These are phyloP conservation scores for Diaporthe australafricana DNA, from an alignment of 2,329 filamentous ascomycete genomes.

Conservation along the genomic window DNA sequence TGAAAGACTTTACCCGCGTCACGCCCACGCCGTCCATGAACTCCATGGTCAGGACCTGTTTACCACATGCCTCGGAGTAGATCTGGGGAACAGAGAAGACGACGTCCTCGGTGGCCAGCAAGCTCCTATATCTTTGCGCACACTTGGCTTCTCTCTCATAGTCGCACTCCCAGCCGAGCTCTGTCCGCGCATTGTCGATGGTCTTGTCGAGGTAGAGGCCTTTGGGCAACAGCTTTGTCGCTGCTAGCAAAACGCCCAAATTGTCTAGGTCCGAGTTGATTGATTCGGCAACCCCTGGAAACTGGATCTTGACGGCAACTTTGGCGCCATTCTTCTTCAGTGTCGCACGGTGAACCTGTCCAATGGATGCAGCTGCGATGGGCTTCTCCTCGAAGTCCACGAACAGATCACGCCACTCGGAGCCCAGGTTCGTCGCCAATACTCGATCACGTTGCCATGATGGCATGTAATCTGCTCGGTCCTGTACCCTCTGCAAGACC, in stretches of 20 bases:
- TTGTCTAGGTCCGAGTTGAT: conserved; percentile 98
- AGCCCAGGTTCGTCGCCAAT: conserved; percentile 80
- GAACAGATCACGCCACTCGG: conserved; percentile 87
- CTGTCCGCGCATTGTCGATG: conserved; percentile 91
- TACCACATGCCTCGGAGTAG: conserved; percentile 82
- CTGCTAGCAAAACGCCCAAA: conserved; percentile 88
- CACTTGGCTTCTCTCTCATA: conserved; percentile 90
- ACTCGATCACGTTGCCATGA: conserved; percentile 91
- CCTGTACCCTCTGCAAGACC: conserved; percentile 93
- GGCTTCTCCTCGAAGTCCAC: conserved; percentile 88
- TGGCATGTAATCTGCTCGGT: conserved; percentile 98
- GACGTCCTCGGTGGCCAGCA: conserved; percentile 79
- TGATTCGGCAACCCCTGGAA: conserved; percentile 93
- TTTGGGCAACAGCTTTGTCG: conserved; percentile 88
- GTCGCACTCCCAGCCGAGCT: conserved; percentile 97
- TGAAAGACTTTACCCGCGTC: conserved; percentile 80
- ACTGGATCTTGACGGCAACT: conserved; percentile 97
- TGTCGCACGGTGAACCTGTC: conserved; percentile 90
- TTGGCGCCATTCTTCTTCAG: conserved; percentile 78
- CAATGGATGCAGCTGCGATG: conserved; percentile 95
- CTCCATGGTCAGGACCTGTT: conserved; percentile 92
- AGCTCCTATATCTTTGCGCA: conserved; percentile 78
- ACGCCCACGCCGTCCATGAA: conserved; percentile 89
- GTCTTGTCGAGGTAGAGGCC: conserved; percentile 97
- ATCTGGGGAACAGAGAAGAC: conserved; percentile 85